phyloP scores from a whole-genome alignment of 2,329 filamentous ascomycete genomes.

The Exophiala dermatitidis region DNA sequence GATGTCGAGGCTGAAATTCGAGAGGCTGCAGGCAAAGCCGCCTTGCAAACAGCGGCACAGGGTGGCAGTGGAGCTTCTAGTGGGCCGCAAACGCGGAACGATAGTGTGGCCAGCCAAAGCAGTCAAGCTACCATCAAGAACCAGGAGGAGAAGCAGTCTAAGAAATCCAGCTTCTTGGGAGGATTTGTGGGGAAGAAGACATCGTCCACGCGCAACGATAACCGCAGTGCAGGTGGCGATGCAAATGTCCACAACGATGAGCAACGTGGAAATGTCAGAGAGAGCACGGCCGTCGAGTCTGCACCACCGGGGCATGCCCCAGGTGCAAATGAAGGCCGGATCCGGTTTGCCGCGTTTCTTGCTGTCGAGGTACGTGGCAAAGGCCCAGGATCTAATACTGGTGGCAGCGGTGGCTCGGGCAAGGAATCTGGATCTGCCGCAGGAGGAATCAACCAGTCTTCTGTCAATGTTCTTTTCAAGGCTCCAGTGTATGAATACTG shows the following conservation, averaged over 20 bases:
- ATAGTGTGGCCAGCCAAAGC: slow-evolving; percentile 19
- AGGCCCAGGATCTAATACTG: slow-evolving; percentile 7
- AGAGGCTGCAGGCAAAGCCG: slow-evolving; percentile 21
- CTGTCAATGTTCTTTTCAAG: slow-evolving; percentile 61
- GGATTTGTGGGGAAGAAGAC: slow-evolving; percentile 36
- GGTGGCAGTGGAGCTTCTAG: not conserved
- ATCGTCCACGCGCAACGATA: slow-evolving; percentile 19
- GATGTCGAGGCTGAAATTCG: slow-evolving; percentile 23
- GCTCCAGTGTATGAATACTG: slow-evolving; percentile 57
- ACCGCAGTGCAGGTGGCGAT: slow-evolving; percentile 28
- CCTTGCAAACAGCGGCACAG: slow-evolving; percentile 12
- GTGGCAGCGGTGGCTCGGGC: slow-evolving; percentile 3
- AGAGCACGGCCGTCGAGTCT: slow-evolving; percentile 18
- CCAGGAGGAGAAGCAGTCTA: slow-evolving; percentile 30
- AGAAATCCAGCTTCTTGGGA: slow-evolving; percentile 38
- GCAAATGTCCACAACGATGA: slow-evolving; percentile 19
- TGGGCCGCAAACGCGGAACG: slow-evolving; percentile 3
- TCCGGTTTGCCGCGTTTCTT: slow-evolving; percentile 70
- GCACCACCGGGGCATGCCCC: slow-evolving; percentile 11
- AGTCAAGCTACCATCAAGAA: slow-evolving; percentile 19
- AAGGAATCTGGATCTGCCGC: slow-evolving; percentile 18
- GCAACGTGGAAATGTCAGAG: slow-evolving; percentile 12
- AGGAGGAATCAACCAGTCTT: slow-evolving; percentile 12
- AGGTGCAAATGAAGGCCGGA: slow-evolving; percentile 39
- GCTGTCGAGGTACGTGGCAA: slow-evolving; percentile 67